A percentile compares a stretch with the other conserved stretches of the same genome.
These are phyloP conservation scores for Aristolochia fimbriata DNA, from an alignment of 164 flowering plant species.

Conservation along the genomic window DNA sequence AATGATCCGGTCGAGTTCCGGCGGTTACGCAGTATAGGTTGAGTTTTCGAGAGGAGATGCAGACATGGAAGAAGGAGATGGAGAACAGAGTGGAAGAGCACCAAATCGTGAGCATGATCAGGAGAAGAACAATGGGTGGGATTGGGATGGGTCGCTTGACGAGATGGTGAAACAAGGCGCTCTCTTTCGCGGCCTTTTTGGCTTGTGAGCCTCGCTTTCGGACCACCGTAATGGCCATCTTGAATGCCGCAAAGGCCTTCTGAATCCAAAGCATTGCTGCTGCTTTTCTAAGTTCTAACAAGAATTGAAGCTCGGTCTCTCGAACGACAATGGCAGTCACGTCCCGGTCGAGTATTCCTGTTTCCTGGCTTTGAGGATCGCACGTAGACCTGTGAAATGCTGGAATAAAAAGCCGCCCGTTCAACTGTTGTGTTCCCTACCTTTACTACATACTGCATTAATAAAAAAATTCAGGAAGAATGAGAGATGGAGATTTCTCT, in stretches of 20 bases:
- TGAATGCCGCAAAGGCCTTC: neutral
- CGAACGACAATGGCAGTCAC: neutral
- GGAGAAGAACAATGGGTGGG: constrained; percentile 17
- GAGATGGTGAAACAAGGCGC: constrained; percentile 1
- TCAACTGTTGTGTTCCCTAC: neutral
- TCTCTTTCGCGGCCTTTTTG: neutral
- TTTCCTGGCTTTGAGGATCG: neutral
- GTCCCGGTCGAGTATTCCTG: neutral
- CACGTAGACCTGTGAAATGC: neutral
- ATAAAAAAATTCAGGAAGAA: neutral
- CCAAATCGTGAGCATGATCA: constrained; percentile 40
- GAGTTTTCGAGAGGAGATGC: constrained; percentile 63
- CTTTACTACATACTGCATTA: neutral
- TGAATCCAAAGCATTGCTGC: too few relatives aligned
- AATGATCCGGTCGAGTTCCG: constrained; percentile 32
- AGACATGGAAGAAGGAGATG: constrained; percentile 49
- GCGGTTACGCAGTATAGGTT: constrained; percentile 64
- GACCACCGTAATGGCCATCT: constrained; percentile 4
- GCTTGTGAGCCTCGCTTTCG: neutral
- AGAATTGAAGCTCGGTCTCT: too few relatives aligned
- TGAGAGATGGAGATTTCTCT: neutral
- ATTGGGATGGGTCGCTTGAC: constrained; percentile 4
- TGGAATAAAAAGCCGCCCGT: neutral
- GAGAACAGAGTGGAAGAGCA: constrained; percentile 51
- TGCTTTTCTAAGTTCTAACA: too few relatives aligned